Percentiles rank a stretch among this genome's conserved stretches.
Conservation (phyloP, 1,284 basidiomycete species). For the Cutaneotrichosporon spelunceum region DNA sequence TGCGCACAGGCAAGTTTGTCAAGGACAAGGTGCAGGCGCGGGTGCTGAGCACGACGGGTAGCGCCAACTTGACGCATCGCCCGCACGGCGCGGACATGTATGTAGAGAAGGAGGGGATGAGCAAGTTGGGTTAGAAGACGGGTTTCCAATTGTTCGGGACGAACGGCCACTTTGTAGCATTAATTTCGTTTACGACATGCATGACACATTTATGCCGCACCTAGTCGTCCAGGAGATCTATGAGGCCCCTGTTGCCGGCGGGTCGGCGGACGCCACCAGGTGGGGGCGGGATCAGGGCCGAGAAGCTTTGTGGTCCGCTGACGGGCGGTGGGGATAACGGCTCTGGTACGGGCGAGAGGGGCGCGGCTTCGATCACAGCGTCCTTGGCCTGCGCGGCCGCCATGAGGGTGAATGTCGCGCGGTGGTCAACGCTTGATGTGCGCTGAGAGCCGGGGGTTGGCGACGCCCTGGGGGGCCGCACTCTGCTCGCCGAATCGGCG, state of each 20-base stretch:
- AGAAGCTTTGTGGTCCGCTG: not conserved
- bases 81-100: conserved; percentile 41
- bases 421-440: conserved; percentile 18
- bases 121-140: conserved; percentile 11
- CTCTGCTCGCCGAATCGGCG: not conserved
- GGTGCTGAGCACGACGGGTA: conserved; percentile 27
- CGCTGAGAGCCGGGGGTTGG: not conserved
- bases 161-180: not conserved
- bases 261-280: not conserved
- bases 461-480: not conserved
- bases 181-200: not conserved
- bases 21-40: conserved; percentile 48
- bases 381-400: not conserved
- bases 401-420: conserved; percentile 11
- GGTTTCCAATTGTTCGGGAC: not conserved
- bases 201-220: not conserved
- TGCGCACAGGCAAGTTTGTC: conserved; percentile 45
- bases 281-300: conserved; percentile 5
- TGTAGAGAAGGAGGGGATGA: conserved; percentile 48
- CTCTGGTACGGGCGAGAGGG: not conserved
- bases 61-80: conserved; percentile 23
- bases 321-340: conserved; percentile 4
- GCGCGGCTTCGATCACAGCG: not conserved
- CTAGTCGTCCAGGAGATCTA: conserved; percentile 11
- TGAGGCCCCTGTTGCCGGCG: not conserved